phyloP scores from a whole-genome alignment of 1,139 yeast species.

The Debaryomycetaceae sp. region DNA sequence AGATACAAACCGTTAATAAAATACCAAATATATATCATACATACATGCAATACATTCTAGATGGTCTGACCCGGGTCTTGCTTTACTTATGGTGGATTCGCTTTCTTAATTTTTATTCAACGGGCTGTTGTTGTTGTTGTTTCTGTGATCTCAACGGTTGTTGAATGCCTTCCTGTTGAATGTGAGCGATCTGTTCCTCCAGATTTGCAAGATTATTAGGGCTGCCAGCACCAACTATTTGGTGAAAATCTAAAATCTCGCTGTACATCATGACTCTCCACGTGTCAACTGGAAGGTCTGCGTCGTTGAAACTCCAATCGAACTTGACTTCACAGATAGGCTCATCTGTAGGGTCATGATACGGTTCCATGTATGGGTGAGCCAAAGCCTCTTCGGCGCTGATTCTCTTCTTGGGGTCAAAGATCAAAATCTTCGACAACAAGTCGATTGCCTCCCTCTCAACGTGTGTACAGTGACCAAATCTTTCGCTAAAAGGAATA shows the following conservation, averaged over 20 bases:
- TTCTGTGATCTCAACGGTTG: conserved; percentile 14
- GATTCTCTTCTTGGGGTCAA: conserved; percentile 91
- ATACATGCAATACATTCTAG: not conserved
- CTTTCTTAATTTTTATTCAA: conserved; percentile 10
- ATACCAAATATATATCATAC: not conserved
- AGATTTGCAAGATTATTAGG: conserved; percentile 10
- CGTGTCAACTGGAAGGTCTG: conserved; percentile 94
- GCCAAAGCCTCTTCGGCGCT: conserved; percentile 87
- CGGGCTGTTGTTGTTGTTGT: conserved; percentile 15
- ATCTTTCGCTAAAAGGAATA: conserved; percentile 78
- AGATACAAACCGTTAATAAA: not conserved
- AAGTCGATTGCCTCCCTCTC: conserved; percentile 93
- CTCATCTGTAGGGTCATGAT: conserved; percentile 97
- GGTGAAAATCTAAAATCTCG: conserved; percentile 93
- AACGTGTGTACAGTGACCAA: conserved; percentile 61
- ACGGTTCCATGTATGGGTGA: conserved; percentile 94
- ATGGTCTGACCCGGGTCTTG: not conserved
- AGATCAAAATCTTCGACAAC: conserved; percentile 83
- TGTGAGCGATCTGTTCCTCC: conserved; percentile 26
- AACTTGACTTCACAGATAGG: conserved; percentile 91
- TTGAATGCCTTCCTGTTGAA: conserved; percentile 30
- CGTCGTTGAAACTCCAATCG: conserved; percentile 98
- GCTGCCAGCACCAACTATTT: conserved; percentile 48
- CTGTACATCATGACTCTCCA: conserved; percentile 99
- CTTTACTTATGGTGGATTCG: not conserved